phyloP scores from a whole-genome alignment of 306 rosid genomes.

The Quillaja saponaria region DNA sequence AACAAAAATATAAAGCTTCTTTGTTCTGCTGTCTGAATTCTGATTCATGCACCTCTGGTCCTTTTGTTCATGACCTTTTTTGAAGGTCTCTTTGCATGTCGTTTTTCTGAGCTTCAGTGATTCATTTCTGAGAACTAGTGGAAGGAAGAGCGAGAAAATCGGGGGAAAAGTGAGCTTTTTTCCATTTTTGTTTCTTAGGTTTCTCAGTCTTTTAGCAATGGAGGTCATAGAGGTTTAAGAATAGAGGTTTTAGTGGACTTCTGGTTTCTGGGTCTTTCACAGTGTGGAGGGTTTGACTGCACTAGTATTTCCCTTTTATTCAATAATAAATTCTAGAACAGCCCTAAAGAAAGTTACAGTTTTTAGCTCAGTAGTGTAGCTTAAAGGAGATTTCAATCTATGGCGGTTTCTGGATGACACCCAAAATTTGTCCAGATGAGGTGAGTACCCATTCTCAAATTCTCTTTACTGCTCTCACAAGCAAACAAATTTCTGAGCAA shows the following conservation, averaged over 20 bases:
- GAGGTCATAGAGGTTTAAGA: slow-evolving; percentile 39
- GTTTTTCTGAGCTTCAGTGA: slow-evolving; percentile 40
- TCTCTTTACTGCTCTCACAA: neutral
- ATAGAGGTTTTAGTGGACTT: slow-evolving; percentile 20
- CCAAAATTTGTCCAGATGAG: slow-evolving; percentile 29
- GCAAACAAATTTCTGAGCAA: neutral
- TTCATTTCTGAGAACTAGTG: slow-evolving; percentile 37
- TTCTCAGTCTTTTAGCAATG: slow-evolving; percentile 23
- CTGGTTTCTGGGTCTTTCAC: slow-evolving; percentile 33
- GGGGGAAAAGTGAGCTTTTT: slow-evolving; percentile 46
- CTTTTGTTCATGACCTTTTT: slow-evolving; percentile 55
- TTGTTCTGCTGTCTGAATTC: slow-evolving; percentile 41
- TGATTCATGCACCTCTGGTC: slow-evolving; percentile 64
- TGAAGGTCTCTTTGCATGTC: slow-evolving; percentile 55
- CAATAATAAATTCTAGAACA: neutral
- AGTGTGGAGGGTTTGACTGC: slow-evolving; percentile 28
- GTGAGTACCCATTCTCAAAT: neutral
- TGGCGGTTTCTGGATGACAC: slow-evolving; percentile 28
- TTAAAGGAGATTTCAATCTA: slow-evolving; percentile 1
- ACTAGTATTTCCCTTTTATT: slow-evolving; percentile 17
- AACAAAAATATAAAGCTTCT: slow-evolving; percentile 53
- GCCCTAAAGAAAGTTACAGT: slow-evolving; percentile 8
- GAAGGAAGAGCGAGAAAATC: slow-evolving; percentile 43
- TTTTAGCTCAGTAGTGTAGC: neutral
- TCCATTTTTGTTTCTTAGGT: neutral